These are phyloP conservation scores for Cryphonectria carpinicola DNA, from an alignment of 2,329 filamentous ascomycete species.

Conservation along the genomic window DNA sequence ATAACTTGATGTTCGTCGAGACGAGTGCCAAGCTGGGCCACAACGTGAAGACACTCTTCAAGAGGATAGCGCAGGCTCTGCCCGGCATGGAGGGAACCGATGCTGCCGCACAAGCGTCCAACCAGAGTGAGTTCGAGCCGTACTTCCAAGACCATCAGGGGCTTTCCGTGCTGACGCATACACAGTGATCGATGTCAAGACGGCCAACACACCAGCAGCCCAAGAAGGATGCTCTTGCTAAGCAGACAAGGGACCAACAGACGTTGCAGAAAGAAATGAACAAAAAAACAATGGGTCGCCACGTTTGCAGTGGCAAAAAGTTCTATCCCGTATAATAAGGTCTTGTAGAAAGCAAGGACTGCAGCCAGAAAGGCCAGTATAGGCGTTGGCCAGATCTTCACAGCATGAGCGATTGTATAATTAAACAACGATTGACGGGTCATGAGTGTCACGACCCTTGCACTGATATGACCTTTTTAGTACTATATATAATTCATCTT, in stretches of 20 bases:
- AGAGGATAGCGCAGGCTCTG: constrained; percentile 95
- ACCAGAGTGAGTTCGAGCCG: constrained; percentile 69
- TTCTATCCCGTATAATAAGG: neutral
- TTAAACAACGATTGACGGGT: constrained; percentile 28
- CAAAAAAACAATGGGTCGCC: neutral
- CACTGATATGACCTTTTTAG: constrained; percentile 26
- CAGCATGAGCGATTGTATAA: constrained; percentile 31
- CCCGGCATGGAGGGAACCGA: constrained; percentile 96
- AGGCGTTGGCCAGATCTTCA: constrained; percentile 20
- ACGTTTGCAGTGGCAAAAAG: neutral
- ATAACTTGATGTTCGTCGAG: constrained; percentile 98
- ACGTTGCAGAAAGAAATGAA: too few species aligned
- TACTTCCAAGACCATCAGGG: neutral
- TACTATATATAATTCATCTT: constrained; percentile 29
- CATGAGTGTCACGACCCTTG: constrained; percentile 28
- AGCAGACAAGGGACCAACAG: constrained; percentile 25
- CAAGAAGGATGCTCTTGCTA: constrained; percentile 77
- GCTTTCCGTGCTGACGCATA: constrained; percentile 34
- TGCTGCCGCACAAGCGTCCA: constrained; percentile 70
- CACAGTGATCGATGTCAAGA: constrained; percentile 91
- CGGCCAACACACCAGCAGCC: constrained; percentile 68
- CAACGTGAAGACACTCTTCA: constrained; percentile 97
- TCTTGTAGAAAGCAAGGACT: constrained; percentile 28
- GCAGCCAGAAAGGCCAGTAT: constrained; percentile 23
- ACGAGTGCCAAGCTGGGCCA: constrained; percentile 97